Percentiles rank a stretch among this genome's conserved stretches.
These are phyloP conservation scores for Avena eriantha DNA, from an alignment of 176 grass and related monocot genomes.

Conservation along the genomic window DNA sequence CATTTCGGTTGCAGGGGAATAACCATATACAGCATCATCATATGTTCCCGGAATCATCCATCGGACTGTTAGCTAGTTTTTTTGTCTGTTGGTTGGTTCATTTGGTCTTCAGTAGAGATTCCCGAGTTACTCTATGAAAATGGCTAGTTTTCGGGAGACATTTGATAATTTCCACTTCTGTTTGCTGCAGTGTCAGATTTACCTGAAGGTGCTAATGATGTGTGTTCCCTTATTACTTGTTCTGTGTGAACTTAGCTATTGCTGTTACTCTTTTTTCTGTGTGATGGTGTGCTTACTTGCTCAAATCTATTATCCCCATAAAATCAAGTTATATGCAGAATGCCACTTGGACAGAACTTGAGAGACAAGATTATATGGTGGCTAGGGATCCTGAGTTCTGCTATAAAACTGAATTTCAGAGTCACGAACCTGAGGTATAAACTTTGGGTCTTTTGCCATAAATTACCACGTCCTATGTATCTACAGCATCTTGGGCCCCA, in stretches of 20 bases:
- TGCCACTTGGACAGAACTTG: conserved; percentile 65
- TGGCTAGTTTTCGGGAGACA: not conserved
- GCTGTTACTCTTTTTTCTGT: too few relatives aligned
- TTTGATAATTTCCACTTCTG: conserved; percentile 1
- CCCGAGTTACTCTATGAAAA: too few relatives aligned
- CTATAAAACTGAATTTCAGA: conserved; percentile 86
- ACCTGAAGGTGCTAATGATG: not conserved
- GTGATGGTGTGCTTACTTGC: conserved; percentile 11
- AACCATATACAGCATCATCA: too few relatives aligned
- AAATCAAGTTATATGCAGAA: conserved; percentile 45
- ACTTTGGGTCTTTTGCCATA: conserved; percentile 9
- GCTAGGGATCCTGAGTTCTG: conserved; percentile 68
- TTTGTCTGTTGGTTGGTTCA: not conserved
- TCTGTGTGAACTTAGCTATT: too few relatives aligned
- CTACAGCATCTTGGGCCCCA: not conserved
- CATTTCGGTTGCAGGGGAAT: too few relatives aligned
- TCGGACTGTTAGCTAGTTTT: too few relatives aligned
- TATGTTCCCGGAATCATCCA: too few relatives aligned
- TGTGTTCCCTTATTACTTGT: not conserved
- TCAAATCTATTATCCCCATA: conserved; percentile 30
- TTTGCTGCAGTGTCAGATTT: conserved; percentile 20
- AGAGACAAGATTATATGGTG: conserved; percentile 71
- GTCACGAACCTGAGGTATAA: conserved; percentile 79
- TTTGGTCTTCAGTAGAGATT: not conserved
- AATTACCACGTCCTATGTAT: conserved; percentile 24